Base-by-base conservation (phyloP, 202 grass and related monocot species). In the Brachypodium distachyon region DNA sequence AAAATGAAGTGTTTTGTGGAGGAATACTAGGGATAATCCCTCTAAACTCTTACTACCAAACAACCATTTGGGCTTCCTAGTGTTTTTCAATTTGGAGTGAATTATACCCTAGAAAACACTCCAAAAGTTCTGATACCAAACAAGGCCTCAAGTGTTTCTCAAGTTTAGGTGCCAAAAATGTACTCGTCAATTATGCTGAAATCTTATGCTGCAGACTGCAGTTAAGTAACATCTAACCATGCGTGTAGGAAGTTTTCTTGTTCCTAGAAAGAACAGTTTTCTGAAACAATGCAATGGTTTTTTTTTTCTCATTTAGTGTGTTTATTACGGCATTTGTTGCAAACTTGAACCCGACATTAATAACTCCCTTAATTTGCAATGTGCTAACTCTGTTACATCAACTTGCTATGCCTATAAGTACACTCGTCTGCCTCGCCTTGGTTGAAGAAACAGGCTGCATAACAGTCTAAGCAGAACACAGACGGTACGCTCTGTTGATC, bases 321-420 rank as follows among this genome's bases (percentile, higher is more conserved):
- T 28, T 64, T 18, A 57, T 77, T 39, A n/a, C 33, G 26, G 9
- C 2, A 39, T 36, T 22, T 55, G 3, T 44, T 71, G 2, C 55
- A 62, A 22, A 26, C 3, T 38, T 55, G 47, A 54, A 34, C 67
- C 5, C 18, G 57, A n/a, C n/a, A n/a, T n/a, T 16, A 33, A 33
- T 18, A 50, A 40, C 17, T 76, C 61, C 43, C 36, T 38, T 42
- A 3, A 2, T 29, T 27, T 47, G 41, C 41, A 68, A 68, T 42
- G 22, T 44, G 33, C 14, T 64, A 67, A 59, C 4, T 61, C 47
- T 22, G 59, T 78, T 77, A 59, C 61, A 41, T 0, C 12, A 60
- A 59, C 21, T 4, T 28, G 14, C 67, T 74, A n/a, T n/a, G n/a
- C n/a, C n/a, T n/a, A 83, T 42, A 88, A 75, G 32, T 64, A 57